Evolutionary conservation across 805 yeast genomes (phyloP).

Genomic region (Metschnikowia kunwiensis): DNA sequence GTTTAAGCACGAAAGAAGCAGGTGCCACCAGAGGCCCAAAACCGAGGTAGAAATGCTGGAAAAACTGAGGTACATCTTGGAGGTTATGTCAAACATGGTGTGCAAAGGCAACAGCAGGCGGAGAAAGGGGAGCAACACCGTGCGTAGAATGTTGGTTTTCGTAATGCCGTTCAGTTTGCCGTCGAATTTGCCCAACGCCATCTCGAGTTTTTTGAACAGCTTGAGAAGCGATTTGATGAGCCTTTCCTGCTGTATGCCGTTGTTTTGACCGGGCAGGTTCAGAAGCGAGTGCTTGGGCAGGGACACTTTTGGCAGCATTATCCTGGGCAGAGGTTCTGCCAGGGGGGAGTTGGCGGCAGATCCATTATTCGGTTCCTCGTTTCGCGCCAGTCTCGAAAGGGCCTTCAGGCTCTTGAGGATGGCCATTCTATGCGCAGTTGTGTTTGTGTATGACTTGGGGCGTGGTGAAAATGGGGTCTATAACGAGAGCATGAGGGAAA

Average conservation of each 20-base stretch:
- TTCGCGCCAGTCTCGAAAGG: conserved; percentile 1
- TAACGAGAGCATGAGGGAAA: no score
- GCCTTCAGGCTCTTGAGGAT: conserved; percentile 2
- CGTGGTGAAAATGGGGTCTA: no score
- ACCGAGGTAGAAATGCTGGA: conserved; percentile 31
- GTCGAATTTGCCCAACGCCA: conserved; percentile 42
- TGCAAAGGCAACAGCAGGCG: conserved; percentile 22
- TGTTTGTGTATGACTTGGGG: neutral
- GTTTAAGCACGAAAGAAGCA: conserved; percentile 29
- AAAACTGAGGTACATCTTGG: conserved; percentile 32
- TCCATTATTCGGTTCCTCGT: neutral
- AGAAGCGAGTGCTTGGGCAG: neutral
- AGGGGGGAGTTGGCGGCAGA: neutral
- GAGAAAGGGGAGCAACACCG: conserved; percentile 35
- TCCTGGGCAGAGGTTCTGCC: neutral
- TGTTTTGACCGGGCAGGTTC: neutral
- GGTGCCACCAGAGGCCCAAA: conserved; percentile 53
- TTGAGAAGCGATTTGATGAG: conserved; percentile 14
- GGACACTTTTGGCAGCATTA: neutral
- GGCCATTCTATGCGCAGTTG: conserved; percentile 2
- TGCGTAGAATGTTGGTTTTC: conserved; percentile 42
- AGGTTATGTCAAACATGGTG: conserved; percentile 17
- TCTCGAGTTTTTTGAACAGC: conserved; percentile 38
- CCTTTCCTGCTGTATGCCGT: conserved; percentile 9
- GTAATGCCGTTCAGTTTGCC: conserved; percentile 20